Evolutionary conservation across 768 basidiomycete species (phyloP), one percentile per base, ranked within the genome.

Genomic region (Dentipellis fragilis): DNA sequence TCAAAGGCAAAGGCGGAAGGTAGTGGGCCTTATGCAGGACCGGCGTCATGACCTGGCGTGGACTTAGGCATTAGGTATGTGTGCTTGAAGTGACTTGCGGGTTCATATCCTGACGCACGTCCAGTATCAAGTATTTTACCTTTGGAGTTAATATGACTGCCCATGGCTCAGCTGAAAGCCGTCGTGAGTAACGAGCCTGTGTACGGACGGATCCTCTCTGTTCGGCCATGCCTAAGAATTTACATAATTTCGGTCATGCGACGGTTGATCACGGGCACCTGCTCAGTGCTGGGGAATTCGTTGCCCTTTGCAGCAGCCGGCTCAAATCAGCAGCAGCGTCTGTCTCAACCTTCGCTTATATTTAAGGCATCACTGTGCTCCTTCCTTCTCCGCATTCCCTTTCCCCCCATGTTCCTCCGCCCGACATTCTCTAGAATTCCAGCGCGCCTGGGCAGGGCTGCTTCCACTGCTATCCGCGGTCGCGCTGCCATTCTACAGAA

Each of bases 401-500:
- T 19, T 45, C 16, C 42, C 17, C 42, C 42, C 42, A 45, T 45
- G 42, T 45, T 45, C 42, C n/a, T 45, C n/a, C 42, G 42, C 19
- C n/a, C n/a, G 2, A 10, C 19, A 17, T 45, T 3, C 14, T 19
- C 42, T 45, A n/a, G 42, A 19, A 19, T 45, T 4, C 8, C 19
- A 9, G 48, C 48, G 29, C 21, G 19, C 16, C n/a, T 40, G 10
- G 23, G 38, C 23, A 51, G 59, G 40, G 45, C 56, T 10, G 61
- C 59, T 0, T 59, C 59, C 22, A 64, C 76, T 56, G 61, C 67
- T 21, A 58, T 65, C 21, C 65, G 61, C 19, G 83, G 83, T 10
- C 73, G 79, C 35, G 58, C 75, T 36, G 72, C 74, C 8, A 66
- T 90, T 49, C 73, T 89, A 34, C 75, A 85, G 68, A 87, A 83